Evolutionary conservation across 371 early-diverging fungal species (phyloP).

Genomic region (Parasitella parasitica): DNA sequence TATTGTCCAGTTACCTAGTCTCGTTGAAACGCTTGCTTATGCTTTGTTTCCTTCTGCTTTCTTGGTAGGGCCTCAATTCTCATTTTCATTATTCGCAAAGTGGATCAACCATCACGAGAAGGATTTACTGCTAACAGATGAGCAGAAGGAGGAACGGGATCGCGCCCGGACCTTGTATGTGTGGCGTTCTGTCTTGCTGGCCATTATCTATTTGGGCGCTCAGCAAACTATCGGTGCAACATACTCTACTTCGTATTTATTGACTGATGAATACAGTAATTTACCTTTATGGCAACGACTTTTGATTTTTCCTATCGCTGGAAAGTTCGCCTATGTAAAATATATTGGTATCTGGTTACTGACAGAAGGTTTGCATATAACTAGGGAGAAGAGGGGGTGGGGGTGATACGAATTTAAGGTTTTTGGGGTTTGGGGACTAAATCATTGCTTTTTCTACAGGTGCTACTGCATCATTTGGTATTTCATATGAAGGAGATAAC

Average conservation of each 20-base stretch:
- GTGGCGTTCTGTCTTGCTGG: constrained; percentile 45
- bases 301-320: constrained; percentile 49
- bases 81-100: constrained; percentile 62
- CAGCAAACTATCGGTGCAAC: constrained; percentile 50
- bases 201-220: constrained; percentile 51
- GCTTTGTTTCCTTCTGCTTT: constrained; percentile 65
- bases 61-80: constrained; percentile 75
- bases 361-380: constrained; percentile 52
- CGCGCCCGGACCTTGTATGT: constrained; percentile 46
- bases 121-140: constrained; percentile 2
- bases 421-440: constrained; percentile 13
- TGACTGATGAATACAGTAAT: constrained; percentile 51
- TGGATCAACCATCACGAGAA: constrained; percentile 29
- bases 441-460: constrained; percentile 25
- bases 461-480: constrained; percentile 60
- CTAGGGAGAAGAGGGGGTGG: neutral
- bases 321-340: constrained; percentile 63
- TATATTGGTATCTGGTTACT: constrained; percentile 74
- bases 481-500: constrained; percentile 64
- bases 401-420: constrained; percentile 7
- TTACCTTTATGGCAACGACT: constrained; percentile 41
- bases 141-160: constrained; percentile 38
- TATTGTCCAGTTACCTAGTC: constrained; percentile 43
- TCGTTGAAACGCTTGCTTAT: constrained; percentile 57
- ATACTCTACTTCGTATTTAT: constrained; percentile 51